phyloP scores from a whole-genome alignment of 805 yeast species.

The Candida coleopterorum region DNA sequence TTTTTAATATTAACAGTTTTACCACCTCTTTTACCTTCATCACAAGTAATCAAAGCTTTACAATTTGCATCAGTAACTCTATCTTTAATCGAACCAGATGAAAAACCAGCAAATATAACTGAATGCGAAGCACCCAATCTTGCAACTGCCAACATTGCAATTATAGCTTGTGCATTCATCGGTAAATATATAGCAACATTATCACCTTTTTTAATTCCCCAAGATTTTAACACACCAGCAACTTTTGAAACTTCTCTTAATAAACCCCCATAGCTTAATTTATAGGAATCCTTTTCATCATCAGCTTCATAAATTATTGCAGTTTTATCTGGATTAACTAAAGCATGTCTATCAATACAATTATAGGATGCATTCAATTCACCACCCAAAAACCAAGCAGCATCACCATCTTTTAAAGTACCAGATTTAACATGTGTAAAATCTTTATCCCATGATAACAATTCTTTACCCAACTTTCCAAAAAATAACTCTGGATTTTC shows the following conservation, averaged over 20 bases:
- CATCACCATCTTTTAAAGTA: conserved; percentile 48
- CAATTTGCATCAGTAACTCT: conserved; percentile 70
- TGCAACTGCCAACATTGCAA: conserved; percentile 70
- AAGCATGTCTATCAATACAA: conserved; percentile 80
- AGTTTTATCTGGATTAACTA: conserved; percentile 61
- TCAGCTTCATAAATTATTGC: conserved; percentile 83
- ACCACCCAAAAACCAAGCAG: conserved; percentile 78
- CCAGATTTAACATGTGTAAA: conserved; percentile 65
- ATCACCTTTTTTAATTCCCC: conserved; percentile 77
- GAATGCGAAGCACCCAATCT: conserved; percentile 84
- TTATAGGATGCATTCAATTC: conserved; percentile 76
- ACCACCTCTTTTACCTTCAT: conserved; percentile 82
- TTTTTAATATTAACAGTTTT: conserved; percentile 75
- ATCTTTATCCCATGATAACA: conserved; percentile 75
- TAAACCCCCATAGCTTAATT: conserved; percentile 66
- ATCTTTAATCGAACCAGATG: conserved; percentile 66
- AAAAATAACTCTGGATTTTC: conserved; percentile 77
- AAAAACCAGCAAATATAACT: conserved; percentile 82
- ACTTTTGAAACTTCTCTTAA: conserved; percentile 65
- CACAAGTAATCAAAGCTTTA: conserved; percentile 70
- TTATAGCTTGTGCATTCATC: conserved; percentile 77
- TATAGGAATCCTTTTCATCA: conserved; percentile 60
- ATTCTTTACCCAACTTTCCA: conserved; percentile 68
- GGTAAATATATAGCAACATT: conserved; percentile 85
- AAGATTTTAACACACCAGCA: conserved; percentile 59